These are phyloP conservation scores for Colletotrichum tofieldiae DNA, from an alignment of 2,329 filamentous ascomycete species.

Conservation along the genomic window DNA sequence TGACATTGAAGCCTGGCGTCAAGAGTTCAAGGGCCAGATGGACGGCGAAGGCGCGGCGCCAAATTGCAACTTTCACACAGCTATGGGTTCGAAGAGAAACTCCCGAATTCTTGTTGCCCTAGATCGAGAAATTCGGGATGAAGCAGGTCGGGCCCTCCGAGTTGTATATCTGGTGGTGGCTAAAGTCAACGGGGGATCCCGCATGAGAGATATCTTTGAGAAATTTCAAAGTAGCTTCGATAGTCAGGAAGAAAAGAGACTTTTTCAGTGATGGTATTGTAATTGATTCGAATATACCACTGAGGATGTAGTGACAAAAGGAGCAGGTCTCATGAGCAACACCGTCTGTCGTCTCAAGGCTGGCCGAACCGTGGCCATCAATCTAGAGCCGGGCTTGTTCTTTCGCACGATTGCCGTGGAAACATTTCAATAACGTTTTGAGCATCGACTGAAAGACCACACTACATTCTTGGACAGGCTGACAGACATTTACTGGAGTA, in stretches of 20 bases:
- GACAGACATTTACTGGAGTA: no score
- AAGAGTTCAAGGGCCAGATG: neutral
- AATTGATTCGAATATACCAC: neutral
- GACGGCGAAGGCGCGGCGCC: neutral
- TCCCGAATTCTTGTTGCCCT: slow-evolving; percentile 12
- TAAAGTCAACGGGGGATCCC: neutral
- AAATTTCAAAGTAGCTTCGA: neutral
- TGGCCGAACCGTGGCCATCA: no score
- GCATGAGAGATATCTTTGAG: slow-evolving; percentile 1
- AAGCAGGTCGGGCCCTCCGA: slow-evolving; percentile 40
- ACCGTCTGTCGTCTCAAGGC: neutral
- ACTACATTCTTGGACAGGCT: no score
- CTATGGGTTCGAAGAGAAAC: neutral
- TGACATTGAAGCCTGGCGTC: slow-evolving; percentile 12
- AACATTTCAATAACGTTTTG: no score
- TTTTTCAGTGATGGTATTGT: neutral
- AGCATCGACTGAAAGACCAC: no score
- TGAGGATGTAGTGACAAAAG: no score
- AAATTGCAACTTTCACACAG: slow-evolving; percentile 6
- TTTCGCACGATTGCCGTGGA: no score
- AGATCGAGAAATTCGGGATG: slow-evolving; percentile 12
- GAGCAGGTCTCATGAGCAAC: no score
- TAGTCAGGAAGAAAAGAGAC: neutral
- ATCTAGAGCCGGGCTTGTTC: no score
- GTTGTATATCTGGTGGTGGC: slow-evolving; percentile 17